Evolutionary conservation across 164 flowering plant species (phyloP), one percentile per base, ranked within the genome.

Genomic region (Macadamia integrifolia): DNA sequence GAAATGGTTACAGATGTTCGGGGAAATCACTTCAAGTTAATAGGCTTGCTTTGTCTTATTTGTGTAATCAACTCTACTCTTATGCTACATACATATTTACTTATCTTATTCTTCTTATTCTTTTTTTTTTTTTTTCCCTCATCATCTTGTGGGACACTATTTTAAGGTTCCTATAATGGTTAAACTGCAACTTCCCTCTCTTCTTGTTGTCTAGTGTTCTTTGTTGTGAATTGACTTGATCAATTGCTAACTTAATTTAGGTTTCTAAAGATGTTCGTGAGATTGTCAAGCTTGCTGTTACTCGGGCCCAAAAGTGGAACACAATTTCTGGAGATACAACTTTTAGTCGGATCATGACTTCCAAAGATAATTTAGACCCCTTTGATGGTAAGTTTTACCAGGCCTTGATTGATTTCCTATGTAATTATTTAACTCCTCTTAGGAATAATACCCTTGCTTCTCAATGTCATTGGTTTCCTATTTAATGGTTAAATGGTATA

Each of bases 261-360:
- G 81, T 86, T 67, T 81, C 93, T 46, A 87, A 77, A 80, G 84
- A 89, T 74, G 83, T 90, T n/a, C 89, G 90, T 43, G 97, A 92
- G 77, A 86, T 92, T 42, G 82, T 94, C 73, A 89, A 90, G 78
- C 85, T 84, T 74, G 98, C 96, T 17, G 82, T 87, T 64, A 85
- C 80, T 78, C 94, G 86, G 79, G 94, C 93, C n/a, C 89, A 87
- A 78, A 94, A 82, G 75, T 79, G 82, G 55, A 86, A 75, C 55
- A 81, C 69, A 71, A 72, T 92, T 71, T 80, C 91, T 3, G 88
- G 82, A 31, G 79, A 65, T 70, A 87, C 99, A 61, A 75, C 64
- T 75, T 94, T 94, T 72, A 88, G 72, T 72, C 86, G 96, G 66
- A 85, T 94, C 67, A 76, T 60, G 64, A 72, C 81, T 61, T 64